Evolutionary conservation across 805 yeast genomes (phyloP).

Genomic region (Candida schatavii): DNA sequence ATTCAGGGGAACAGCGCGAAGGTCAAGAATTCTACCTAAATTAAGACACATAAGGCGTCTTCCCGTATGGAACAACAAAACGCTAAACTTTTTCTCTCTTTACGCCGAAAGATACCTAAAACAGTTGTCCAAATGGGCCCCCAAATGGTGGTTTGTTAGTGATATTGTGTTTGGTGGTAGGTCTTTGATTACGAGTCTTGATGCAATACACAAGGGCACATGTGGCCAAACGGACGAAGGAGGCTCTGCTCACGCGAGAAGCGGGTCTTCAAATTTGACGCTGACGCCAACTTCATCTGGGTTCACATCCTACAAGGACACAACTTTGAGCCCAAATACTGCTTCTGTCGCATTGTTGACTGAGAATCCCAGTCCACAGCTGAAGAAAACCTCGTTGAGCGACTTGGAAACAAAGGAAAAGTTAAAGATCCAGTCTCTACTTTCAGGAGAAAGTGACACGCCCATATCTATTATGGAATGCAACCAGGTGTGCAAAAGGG

Average conservation of each 20-base stretch:
- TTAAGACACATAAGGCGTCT: not conserved
- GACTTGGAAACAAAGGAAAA: not conserved
- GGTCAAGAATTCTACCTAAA: not conserved
- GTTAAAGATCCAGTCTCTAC: constrained; percentile 2
- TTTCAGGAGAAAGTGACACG: not conserved
- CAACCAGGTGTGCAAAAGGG: not conserved
- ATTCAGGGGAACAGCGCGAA: constrained; percentile 2
- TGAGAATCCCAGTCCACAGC: too few relatives aligned
- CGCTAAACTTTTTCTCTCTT: not conserved
- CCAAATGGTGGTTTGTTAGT: constrained; percentile 13
- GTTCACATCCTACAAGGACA: not conserved
- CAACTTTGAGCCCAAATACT: not conserved
- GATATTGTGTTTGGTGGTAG: constrained; percentile 7
- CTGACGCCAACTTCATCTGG: too few relatives aligned
- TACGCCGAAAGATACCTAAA: not conserved
- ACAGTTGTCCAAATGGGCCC: constrained; percentile 1
- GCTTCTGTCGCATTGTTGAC: too few relatives aligned
- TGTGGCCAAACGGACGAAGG: not conserved
- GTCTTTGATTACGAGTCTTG: constrained; percentile 4
- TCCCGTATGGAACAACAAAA: not conserved
- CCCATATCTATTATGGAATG: not conserved
- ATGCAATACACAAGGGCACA: not conserved
- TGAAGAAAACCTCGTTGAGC: not conserved
- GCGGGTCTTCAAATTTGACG: not conserved
- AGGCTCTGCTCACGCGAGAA: not conserved